Evolutionary conservation across 2,329 filamentous ascomycete genomes (phyloP).

Genomic region (Neonectria magnoliae): DNA sequence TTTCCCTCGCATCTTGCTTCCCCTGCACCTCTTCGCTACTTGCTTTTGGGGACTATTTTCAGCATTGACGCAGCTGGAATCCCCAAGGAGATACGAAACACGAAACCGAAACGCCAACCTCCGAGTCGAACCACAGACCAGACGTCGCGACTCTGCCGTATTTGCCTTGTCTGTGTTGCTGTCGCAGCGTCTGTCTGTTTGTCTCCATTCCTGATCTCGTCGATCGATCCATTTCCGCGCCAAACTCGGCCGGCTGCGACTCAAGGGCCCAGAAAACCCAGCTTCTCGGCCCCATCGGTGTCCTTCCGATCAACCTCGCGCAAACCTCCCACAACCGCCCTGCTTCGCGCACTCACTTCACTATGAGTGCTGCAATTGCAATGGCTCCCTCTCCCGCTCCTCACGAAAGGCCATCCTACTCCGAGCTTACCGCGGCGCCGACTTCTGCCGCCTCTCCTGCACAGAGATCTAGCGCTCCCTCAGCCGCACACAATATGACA

Average conservation of each 20-base stretch:
- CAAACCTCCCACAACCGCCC: conserved; percentile 30
- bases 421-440: conserved; percentile 57
- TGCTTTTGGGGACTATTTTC: conserved; percentile 19
- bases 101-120: neutral
- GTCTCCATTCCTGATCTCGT: conserved; percentile 36
- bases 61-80: conserved; percentile 21
- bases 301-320: conserved; percentile 33
- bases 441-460: conserved; percentile 53
- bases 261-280: conserved; percentile 39
- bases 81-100: conserved; percentile 21
- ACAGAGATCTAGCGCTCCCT: conserved; percentile 52
- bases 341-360: conserved; percentile 46
- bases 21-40: neutral
- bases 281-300: conserved; percentile 28
- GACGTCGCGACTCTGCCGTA: conserved; percentile 12
- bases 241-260: conserved; percentile 35
- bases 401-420: conserved; percentile 69
- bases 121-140: conserved; percentile 14
- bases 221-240: conserved; percentile 32
- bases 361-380: conserved; percentile 74
- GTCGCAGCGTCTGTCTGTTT: conserved; percentile 27
- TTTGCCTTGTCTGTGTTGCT: conserved; percentile 8
- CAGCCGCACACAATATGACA: conserved; percentile 53
- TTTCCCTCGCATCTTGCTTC: neutral
- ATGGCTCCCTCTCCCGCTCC: conserved; percentile 76